These are phyloP conservation scores for Scheffersomyces insectosa DNA, from an alignment of 1,139 yeast genomes.

Conservation along the genomic window DNA sequence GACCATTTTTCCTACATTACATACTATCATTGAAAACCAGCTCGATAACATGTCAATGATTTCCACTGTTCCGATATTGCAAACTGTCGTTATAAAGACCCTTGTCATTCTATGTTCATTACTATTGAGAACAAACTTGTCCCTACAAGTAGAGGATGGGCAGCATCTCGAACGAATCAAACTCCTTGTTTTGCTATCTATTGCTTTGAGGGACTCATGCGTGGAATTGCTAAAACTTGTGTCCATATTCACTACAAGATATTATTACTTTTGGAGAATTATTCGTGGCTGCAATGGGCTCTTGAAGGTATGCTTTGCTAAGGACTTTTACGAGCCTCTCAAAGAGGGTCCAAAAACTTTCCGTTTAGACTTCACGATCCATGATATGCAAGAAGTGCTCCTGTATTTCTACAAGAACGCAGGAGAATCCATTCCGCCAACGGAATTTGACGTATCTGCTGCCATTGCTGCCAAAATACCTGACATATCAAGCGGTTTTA, in stretches of 20 bases:
- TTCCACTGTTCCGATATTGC: background rate
- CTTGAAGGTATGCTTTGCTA: background rate
- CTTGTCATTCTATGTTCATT: background rate
- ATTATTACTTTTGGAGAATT: background rate
- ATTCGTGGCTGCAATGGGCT: background rate
- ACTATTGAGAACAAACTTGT: background rate
- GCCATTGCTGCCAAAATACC: background rate
- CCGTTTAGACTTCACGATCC: background rate
- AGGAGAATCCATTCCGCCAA: background rate
- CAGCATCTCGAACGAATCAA: background rate
- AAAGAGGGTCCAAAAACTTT: background rate
- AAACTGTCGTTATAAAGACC: background rate
- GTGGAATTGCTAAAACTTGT: background rate
- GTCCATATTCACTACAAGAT: background rate
- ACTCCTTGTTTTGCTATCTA: background rate
- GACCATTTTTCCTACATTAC: background rate
- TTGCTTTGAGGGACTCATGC: background rate
- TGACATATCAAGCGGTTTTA: background rate
- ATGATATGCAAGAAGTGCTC: background rate
- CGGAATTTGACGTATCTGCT: background rate
- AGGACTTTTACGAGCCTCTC: background rate
- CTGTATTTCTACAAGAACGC: background rate
- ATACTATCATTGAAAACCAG: background rate
- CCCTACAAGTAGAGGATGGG: background rate
- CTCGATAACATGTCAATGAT: background rate